phyloP scores from a whole-genome alignment of 257 asterid species.

The Ophiorrhiza pumila region DNA sequence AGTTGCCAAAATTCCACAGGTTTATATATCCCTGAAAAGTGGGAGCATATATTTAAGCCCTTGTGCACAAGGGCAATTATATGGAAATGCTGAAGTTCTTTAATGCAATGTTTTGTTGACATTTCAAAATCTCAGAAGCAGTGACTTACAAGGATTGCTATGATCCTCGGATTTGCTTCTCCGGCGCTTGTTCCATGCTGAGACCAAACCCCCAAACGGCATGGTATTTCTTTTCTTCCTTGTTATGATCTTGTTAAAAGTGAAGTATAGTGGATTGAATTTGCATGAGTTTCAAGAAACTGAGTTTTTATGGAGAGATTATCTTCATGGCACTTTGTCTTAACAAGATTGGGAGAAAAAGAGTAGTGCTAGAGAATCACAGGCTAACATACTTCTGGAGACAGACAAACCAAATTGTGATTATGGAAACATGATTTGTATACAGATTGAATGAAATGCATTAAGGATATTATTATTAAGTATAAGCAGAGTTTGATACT shows the following conservation, averaged over 20 bases:
- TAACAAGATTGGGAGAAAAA: background rate
- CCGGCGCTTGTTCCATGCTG: slow-evolving; percentile 94
- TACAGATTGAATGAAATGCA: background rate
- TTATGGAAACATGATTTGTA: background rate
- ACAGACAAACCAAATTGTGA: slow-evolving; percentile 7
- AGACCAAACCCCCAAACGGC: slow-evolving; percentile 91
- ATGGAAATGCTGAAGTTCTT: slow-evolving; percentile 6
- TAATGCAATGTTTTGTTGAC: background rate
- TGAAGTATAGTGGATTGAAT: slow-evolving; percentile 11
- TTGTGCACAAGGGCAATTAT: background rate
- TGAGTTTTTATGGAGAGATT: background rate
- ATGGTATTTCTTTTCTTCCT: slow-evolving; percentile 40
- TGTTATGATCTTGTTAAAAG: slow-evolving; percentile 6
- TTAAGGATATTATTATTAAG: slow-evolving; percentile 6
- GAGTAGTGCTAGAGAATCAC: background rate
- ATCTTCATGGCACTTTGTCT: background rate
- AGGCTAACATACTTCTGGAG: background rate
- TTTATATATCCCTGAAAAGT: slow-evolving; percentile 74
- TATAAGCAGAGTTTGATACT: slow-evolving; percentile 19
- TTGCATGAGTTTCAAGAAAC: slow-evolving; percentile 13
- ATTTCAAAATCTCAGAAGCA: background rate
- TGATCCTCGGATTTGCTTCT: slow-evolving; percentile 95
- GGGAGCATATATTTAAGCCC: background rate
- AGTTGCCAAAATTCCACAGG: slow-evolving; percentile 77
- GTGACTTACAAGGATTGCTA: slow-evolving; percentile 56